Evolutionary conservation across 1,139 yeast species (phyloP).

Genomic region (Yamadazyma diospyri): DNA sequence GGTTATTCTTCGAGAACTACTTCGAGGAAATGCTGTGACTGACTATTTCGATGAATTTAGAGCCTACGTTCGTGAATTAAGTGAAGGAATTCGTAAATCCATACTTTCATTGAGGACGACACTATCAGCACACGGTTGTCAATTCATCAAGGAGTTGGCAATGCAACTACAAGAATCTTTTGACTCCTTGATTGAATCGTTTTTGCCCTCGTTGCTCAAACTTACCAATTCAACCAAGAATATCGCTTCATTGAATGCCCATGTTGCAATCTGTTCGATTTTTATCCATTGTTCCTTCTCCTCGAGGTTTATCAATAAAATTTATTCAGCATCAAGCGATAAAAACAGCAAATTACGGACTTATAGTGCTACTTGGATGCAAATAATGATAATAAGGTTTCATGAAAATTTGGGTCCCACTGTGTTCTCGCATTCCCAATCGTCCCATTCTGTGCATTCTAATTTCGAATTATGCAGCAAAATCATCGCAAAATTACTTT

Average conservation of each 20-base stretch:
- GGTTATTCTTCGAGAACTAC: slow-evolving; percentile 50
- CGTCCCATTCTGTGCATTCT: slow-evolving; percentile 30
- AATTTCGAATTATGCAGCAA: slow-evolving; percentile 49
- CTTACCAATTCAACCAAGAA: slow-evolving; percentile 74
- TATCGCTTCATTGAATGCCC: slow-evolving; percentile 74
- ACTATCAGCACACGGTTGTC: slow-evolving; percentile 71
- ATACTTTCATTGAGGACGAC: slow-evolving; percentile 79
- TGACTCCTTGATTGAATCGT: slow-evolving; percentile 62
- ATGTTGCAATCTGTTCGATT: slow-evolving; percentile 61
- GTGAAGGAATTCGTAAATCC: slow-evolving; percentile 69
- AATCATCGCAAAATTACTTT: slow-evolving; percentile 56
- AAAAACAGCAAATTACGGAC: slow-evolving; percentile 69
- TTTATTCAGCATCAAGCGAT: slow-evolving; percentile 57
- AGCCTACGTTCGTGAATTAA: slow-evolving; percentile 36
- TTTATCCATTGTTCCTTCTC: slow-evolving; percentile 54
- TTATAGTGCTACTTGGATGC: slow-evolving; percentile 69
- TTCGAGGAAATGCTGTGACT: slow-evolving; percentile 51
- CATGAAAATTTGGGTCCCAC: slow-evolving; percentile 13
- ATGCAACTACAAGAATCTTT: slow-evolving; percentile 44
- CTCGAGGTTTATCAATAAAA: slow-evolving; percentile 48
- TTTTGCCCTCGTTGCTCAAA: slow-evolving; percentile 56
- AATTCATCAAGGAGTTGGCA: slow-evolving; percentile 71
- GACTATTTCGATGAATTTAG: slow-evolving; percentile 44
- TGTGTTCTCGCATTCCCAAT: slow-evolving; percentile 1
- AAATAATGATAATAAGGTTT: slow-evolving; percentile 51